Evolutionary conservation across 768 basidiomycete species (phyloP), one percentile per base, ranked within the genome.

Genomic region (Candolleomyces eurysporus): DNA sequence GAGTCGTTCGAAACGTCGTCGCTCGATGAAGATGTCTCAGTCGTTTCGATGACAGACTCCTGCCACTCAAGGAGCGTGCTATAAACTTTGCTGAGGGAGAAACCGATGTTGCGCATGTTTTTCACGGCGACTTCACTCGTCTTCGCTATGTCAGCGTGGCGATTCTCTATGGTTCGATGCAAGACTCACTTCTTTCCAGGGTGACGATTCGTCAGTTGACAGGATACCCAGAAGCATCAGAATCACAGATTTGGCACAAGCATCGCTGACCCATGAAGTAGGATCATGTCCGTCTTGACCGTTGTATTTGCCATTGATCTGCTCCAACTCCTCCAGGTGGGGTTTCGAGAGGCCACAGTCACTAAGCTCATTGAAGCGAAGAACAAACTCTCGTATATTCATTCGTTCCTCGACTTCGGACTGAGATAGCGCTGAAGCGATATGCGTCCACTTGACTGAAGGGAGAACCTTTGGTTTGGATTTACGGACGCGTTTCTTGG

Each of bases 301-400:
- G 26, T 68, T 70, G 31, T 67, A 65, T 45, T 68, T 73, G 48
- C 79, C 78, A 45, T 72, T 76, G 52, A 88, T 76, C 56, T 79
- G 78, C 31, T 90, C 90, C 8, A 93, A 73, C 61, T 91, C 88
- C 50, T 88, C 84, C 5, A 88, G 69, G 58, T 86, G 81, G 3
- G 72, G 62, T 63, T 80, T 78, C 52, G 84, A 69, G 46, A 75
- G 67, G 14, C 66, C 53, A 11, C 77, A 77, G 30, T 84, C 82
- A 65, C 87, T 71, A 16, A 84, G 59, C 31, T 77, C 75, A 1
- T 78, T 76, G 64, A 92, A 92, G 39, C 91, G 81, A 51, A 89
- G 68, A 11, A 84, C 68, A 69, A 92, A 94, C 72, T 93, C 91
- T 60, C 91, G 85, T 48, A 92, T 87, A 65, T 84, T 76, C 51